Percentiles rank a stretch among this genome's conserved stretches.
Evolutionary conservation across 768 basidiomycete species (phyloP).

Genomic region (Leccinum obscurum): DNA sequence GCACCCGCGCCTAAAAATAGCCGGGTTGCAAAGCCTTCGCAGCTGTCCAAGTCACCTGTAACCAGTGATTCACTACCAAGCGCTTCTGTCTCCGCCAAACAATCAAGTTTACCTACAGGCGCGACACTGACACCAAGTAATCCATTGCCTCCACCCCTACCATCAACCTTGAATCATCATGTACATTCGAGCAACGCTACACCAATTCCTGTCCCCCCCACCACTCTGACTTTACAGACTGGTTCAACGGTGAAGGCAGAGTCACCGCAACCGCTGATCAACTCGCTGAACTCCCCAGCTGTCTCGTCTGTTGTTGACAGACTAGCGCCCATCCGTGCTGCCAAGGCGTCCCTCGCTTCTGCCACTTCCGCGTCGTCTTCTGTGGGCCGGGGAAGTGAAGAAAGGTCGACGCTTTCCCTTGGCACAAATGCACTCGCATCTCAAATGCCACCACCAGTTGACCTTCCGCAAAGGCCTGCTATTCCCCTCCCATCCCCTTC

Average conservation of each 20-base stretch:
- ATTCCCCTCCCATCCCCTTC: background rate
- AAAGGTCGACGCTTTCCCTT: background rate
- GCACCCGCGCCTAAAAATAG: background rate
- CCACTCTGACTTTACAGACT: constrained; percentile 15
- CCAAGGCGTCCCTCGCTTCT: constrained; percentile 27
- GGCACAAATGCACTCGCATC: background rate
- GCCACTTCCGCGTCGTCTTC: constrained; percentile 13
- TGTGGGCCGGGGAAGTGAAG: constrained; percentile 1
- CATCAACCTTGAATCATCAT: background rate
- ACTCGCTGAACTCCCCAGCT: constrained; percentile 11
- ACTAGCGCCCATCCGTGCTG: constrained; percentile 36
- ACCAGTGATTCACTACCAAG: constrained; percentile 26
- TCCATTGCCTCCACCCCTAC: background rate
- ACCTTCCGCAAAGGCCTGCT: constrained; percentile 4
- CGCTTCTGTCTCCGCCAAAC: background rate
- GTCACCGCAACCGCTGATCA: constrained; percentile 15
- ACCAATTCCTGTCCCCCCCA: background rate
- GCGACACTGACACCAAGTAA: background rate
- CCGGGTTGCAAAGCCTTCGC: background rate
- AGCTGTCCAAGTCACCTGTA: constrained; percentile 11
- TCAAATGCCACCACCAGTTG: background rate
- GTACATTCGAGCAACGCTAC: background rate
- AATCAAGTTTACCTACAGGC: background rate
- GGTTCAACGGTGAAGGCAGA: constrained; percentile 17
- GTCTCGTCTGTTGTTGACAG: constrained; percentile 20